These are phyloP conservation scores for Arabis hirsuta DNA, from an alignment of 345 rosid species.

Conservation along the genomic window DNA sequence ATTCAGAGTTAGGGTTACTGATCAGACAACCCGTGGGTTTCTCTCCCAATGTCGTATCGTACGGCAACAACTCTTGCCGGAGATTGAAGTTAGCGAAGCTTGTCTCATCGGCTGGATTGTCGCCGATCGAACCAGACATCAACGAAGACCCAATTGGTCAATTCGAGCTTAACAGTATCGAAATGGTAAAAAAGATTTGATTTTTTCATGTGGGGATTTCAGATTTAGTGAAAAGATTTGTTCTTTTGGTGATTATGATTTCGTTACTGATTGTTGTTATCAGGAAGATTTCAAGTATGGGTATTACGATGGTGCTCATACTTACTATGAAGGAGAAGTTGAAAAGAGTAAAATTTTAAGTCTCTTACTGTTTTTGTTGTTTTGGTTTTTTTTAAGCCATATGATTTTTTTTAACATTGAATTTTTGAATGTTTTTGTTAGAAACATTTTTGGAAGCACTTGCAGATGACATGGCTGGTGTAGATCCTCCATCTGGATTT, in stretches of 20 bases:
- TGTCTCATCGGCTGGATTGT: slow-evolving; percentile 57
- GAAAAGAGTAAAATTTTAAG: slow-evolving; percentile 45
- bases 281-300: slow-evolving; percentile 89
- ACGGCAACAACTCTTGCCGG: slow-evolving; percentile 26
- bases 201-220: no score
- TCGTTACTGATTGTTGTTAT: slow-evolving; percentile 1
- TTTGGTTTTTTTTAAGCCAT: background rate
- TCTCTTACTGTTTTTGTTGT: background rate
- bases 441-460: slow-evolving; percentile 79
- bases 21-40: slow-evolving; percentile 26
- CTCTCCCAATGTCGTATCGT: slow-evolving; percentile 27
- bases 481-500: slow-evolving; percentile 76
- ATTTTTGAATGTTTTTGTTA: slow-evolving; percentile 24
- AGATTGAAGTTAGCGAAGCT: slow-evolving; percentile 42
- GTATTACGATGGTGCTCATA: slow-evolving; percentile 80
- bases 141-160: slow-evolving; percentile 82
- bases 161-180: slow-evolving; percentile 64
- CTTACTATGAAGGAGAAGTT: slow-evolving; percentile 71
- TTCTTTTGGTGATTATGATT: background rate
- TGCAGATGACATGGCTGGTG: slow-evolving; percentile 62
- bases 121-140: slow-evolving; percentile 84
- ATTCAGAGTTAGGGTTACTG: slow-evolving; percentile 2
- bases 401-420: background rate
- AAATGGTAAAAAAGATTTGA: slow-evolving; percentile 43
- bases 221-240: background rate